phyloP scores from a whole-genome alignment of 768 basidiomycete genomes.

The Rhodotorula toruloides region DNA sequence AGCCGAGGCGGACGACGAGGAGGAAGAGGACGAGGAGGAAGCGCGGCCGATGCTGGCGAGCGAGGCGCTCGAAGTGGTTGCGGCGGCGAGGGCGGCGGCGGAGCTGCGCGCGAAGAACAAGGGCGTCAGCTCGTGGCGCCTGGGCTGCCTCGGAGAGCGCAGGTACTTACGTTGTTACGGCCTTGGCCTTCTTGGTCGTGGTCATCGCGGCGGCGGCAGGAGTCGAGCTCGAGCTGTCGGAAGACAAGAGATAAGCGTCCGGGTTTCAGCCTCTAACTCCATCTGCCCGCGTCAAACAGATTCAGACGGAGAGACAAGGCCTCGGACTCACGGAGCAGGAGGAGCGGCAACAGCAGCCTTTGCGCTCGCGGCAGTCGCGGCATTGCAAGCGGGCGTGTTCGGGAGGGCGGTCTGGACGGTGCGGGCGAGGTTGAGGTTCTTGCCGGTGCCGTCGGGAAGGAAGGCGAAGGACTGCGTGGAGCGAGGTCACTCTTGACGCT shows the following conservation, averaged over 20 bases:
- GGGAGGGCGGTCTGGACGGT: conserved; percentile 26
- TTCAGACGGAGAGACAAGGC: no score
- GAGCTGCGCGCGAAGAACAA: no score
- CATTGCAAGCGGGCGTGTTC: conserved; percentile 12
- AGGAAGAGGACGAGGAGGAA: no score
- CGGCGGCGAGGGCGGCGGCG: no score
- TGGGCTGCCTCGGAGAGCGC: no score
- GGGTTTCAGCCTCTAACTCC: no score
- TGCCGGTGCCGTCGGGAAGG: conserved; percentile 38
- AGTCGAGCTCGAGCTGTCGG: not conserved
- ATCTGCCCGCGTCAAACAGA: no score
- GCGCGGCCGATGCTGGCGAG: no score
- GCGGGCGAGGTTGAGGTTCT: conserved; percentile 32
- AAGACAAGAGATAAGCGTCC: no score
- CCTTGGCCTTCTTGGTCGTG: not conserved
- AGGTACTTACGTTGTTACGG: not conserved
- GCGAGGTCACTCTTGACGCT: not conserved
- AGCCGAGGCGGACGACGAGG: no score
- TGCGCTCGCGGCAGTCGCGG: not conserved
- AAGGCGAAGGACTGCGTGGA: conserved; percentile 28
- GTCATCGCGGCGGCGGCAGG: not conserved
- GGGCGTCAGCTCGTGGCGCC: no score
- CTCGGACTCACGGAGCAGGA: not conserved
- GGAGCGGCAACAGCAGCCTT: conserved; percentile 2
- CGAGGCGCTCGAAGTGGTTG: no score